Evolutionary conservation across 2,329 filamentous ascomycete genomes (phyloP).

Genomic region (Cryphonectria carpinicola): DNA sequence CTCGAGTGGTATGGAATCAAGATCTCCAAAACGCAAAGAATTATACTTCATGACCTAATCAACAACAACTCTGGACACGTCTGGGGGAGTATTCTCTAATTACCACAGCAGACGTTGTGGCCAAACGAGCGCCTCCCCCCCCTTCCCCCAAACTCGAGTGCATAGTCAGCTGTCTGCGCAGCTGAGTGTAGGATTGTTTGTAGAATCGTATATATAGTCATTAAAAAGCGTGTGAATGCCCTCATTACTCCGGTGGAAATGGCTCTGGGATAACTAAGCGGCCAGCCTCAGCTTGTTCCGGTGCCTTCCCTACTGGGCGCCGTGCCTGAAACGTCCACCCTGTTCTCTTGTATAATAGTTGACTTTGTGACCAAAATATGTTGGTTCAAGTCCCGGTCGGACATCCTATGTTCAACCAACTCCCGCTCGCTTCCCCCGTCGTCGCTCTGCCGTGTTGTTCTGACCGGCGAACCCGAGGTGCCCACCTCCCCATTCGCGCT

Average conservation of each 20-base stretch:
- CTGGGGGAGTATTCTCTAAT: neutral
- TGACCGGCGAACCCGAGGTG: conserved; percentile 4
- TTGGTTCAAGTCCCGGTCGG: neutral
- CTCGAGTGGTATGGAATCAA: neutral
- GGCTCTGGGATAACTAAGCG: neutral
- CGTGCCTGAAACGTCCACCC: neutral
- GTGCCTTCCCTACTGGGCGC: no score
- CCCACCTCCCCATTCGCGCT: conserved; percentile 13
- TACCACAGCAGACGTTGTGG: no score
- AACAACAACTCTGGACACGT: neutral
- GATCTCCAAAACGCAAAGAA: neutral
- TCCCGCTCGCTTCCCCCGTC: conserved; percentile 4
- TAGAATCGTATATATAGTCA: neutral
- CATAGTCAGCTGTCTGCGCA: no score
- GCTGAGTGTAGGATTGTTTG: neutral
- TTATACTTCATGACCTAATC: neutral
- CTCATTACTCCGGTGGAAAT: neutral
- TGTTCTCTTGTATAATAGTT: neutral
- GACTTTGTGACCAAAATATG: conserved; percentile 16
- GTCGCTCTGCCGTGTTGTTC: neutral
- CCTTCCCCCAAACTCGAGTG: no score
- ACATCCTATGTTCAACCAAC: neutral
- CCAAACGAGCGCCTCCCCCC: no score
- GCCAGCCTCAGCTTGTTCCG: neutral
- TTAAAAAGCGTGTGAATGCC: neutral